Evolutionary conservation across 495 filamentous ascomycete species (phyloP), one percentile per base, ranked within the genome.

Genomic region (Neurospora tetrasperma): DNA sequence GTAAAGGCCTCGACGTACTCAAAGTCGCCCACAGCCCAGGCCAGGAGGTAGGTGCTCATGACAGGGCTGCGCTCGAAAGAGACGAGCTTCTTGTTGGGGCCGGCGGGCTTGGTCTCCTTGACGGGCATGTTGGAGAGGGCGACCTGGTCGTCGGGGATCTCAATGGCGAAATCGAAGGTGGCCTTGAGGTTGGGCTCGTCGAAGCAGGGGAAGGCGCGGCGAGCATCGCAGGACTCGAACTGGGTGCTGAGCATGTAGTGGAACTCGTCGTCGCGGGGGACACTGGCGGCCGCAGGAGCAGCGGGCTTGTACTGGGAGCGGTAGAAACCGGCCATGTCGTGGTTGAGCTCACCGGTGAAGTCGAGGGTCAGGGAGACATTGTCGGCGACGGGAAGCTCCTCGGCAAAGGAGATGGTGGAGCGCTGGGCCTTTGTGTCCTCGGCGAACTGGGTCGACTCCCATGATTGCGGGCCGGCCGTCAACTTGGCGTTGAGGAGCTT

Each of bases 141-240:
- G 27, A 91, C 89, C 79, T 94, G 90, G 74, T 92, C 92, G 20
- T 92, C 90, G 35, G 96, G 96, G 12, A 97, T 87, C 83, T 97
- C 94, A 69, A 99, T 92, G 76, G 91, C 86, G 72, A 99, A 92
- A 80, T 97, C 95, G 78, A 97, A 98, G 9, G 93, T 93, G 35
- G 96, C 93, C 83, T 99, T 99, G 70, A 98, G 86, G 77, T 96
- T 98, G 23, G 96, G 96, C 84, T 99, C 96, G 79, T 99, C 96
- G 77, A 98, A 98, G 85, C 96, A 98, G 62, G 96, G 96, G 81
- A 99, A 96, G 27, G 94, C 94, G 75, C 94, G 86, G 70, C 96
- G 89, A 54, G 96, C 96, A 85, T 98, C 96, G 79, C 94, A 97
- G 54, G 94, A 90, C 83, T 99, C 96, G 77, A 99, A 98, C 82